Conservation (phyloP, 129 eudicot species). For the Oenanthe sinensis region DNA sequence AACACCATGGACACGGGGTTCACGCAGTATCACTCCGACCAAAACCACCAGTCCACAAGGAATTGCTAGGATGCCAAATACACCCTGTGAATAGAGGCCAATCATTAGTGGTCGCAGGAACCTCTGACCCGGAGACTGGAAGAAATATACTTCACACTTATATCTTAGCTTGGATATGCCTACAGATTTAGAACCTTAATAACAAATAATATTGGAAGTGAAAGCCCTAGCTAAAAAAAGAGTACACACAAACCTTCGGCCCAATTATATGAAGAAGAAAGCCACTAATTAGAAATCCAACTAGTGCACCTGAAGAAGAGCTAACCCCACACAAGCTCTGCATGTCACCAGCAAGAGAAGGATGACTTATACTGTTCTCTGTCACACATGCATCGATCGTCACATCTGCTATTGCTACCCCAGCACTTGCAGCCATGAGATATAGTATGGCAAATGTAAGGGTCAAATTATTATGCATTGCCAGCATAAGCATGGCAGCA, state of each 20-base stretch:
- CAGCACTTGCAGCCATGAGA: conserved; percentile 69
- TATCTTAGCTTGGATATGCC: background rate
- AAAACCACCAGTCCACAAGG: conserved; percentile 55
- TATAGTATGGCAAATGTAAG: conserved; percentile 59
- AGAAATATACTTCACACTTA: background rate
- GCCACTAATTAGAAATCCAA: conserved; percentile 70
- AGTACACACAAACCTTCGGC: conserved; percentile 47
- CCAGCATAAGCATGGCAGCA: conserved; percentile 53
- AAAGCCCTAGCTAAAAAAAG: background rate
- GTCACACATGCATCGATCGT: conserved; percentile 96
- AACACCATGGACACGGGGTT: conserved; percentile 41
- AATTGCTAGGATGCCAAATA: conserved; percentile 62
- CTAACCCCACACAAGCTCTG: conserved; percentile 84
- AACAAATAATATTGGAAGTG: background rate
- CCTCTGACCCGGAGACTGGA: background rate
- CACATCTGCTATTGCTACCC: conserved; percentile 89
- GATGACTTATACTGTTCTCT: conserved; percentile 68
- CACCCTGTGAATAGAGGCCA: conserved; percentile 43
- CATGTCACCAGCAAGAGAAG: conserved; percentile 87
- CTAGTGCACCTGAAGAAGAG: conserved; percentile 59
- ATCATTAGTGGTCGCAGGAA: background rate
- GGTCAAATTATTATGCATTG: conserved; percentile 40
- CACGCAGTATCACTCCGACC: conserved; percentile 63
- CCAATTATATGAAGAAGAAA: conserved; percentile 73
- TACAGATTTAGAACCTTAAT: background rate